Base-by-base conservation (phyloP, 225 moss, liverwort and hornwort species). In the Pseudoscleropodium purum region DNA sequence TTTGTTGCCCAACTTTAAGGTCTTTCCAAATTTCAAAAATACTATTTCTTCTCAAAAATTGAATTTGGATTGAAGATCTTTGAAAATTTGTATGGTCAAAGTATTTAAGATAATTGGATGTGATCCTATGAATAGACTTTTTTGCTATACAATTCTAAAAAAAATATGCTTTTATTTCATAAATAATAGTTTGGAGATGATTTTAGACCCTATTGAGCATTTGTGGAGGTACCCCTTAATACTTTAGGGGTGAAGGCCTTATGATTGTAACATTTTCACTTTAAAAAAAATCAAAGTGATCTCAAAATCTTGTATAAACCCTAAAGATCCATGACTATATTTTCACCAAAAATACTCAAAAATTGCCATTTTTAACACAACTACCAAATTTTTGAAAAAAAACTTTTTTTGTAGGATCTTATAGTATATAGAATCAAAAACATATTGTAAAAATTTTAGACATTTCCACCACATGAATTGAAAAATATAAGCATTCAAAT, bases 171-270 rank as follows among this genome's bases (percentile, higher is more conserved):
- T 17, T 45, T 8, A 74, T 74, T 74, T 74, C 7, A 74, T 2
- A 45, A 74, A 74, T 17, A 10, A 10, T 74, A 45, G 17, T 45
- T 29, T 29, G 1, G 10, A 45, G 1, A 6, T 29, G 45, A 74
- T 43, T 27, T 27, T 13, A 13, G 13, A 26, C 26, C 14, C 1
- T 15, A 70, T 25, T 25, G 25, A 25, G 25, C 14, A 25, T 3
- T 70, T 72, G 12, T 0, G 3, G 8, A 1, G 0, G 1, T 8
- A 1, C 5, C 4, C 2, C 7, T 3, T 2, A 9, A 9, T 17
- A 17, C 9, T 45, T 29, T 25, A 70, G 26, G 17, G 1, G 0
- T 74, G 3, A 43, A 45, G 10, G 18, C 30, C 18, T 74, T 45
- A 29, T 6, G 5, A 45, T 10, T 72, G 15, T 72, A 14, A 72